These are phyloP conservation scores for Echinochloa phyllopogon DNA, from an alignment of 176 grass and related monocot species.

Conservation along the genomic window DNA sequence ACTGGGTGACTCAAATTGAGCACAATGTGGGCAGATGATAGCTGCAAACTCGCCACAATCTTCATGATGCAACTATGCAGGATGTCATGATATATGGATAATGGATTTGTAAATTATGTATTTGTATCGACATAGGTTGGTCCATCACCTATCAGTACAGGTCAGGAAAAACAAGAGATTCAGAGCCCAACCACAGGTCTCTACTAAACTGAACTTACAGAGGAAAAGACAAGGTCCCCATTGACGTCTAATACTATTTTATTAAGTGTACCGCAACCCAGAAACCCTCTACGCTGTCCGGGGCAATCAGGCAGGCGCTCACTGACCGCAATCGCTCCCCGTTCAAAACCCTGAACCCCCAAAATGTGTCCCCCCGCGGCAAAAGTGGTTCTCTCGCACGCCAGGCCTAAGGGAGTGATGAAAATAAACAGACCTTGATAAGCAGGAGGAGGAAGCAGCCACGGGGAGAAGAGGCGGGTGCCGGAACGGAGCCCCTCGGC, in stretches of 20 bases:
- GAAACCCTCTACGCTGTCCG: not conserved
- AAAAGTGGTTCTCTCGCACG: not conserved
- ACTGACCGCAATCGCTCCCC: not conserved
- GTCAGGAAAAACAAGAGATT: not conserved
- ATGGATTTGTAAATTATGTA: not conserved
- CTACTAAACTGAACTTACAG: not conserved
- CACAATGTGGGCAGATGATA: not conserved
- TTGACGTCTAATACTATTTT: not conserved
- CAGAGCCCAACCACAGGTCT: not conserved
- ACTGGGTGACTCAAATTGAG: not conserved
- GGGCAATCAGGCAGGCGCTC: not conserved
- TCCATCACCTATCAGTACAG: not conserved
- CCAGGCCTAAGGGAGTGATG: not conserved
- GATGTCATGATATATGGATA: not conserved
- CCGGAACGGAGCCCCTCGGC: constrained; percentile 20
- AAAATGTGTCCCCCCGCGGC: not conserved
- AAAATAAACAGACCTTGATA: not conserved
- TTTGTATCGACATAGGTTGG: not conserved
- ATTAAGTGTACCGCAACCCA: not conserved
- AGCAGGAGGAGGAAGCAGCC: not conserved
- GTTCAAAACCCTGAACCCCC: not conserved
- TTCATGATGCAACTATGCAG: not conserved
- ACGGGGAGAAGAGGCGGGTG: constrained; percentile 13
- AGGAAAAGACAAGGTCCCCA: not conserved
- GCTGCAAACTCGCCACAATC: not conserved